Percentiles rank a stretch among this genome's conserved stretches.
Conservation (phyloP, 805 yeast species). For the Candida odintsovae region DNA sequence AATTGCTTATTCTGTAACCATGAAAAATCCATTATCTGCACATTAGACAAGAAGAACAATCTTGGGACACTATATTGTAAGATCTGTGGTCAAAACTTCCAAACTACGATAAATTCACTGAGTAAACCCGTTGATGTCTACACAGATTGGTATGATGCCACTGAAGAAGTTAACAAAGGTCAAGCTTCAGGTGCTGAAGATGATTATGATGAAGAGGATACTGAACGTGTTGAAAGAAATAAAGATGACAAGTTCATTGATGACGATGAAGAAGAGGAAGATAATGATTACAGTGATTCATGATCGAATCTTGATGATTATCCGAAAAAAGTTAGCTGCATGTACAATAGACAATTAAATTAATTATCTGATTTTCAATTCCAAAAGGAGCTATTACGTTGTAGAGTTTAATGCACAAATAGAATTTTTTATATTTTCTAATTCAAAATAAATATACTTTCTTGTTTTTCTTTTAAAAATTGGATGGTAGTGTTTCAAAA, state of each 20-base stretch:
- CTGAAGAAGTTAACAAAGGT: conserved; percentile 52
- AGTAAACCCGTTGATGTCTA: conserved; percentile 93
- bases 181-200: conserved; percentile 24
- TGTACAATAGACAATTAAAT: no score
- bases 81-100: conserved; percentile 91
- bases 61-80: conserved; percentile 85
- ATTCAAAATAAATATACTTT: background rate
- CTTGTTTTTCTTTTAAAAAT: background rate
- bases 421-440: background rate
- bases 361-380: no score
- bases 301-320: background rate
- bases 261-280: conserved; percentile 23
- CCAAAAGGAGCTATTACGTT: background rate
- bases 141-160: conserved; percentile 98
- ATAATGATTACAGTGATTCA: conserved; percentile 22
- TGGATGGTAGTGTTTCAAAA: background rate
- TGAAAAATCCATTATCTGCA: conserved; percentile 84
- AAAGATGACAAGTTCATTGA: conserved; percentile 18
- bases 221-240: conserved; percentile 10
- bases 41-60: conserved; percentile 78
- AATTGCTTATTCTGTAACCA: conserved; percentile 94
- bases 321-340: background rate
- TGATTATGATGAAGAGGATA: conserved; percentile 29
- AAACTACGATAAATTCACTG: conserved; percentile 68
- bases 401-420: background rate